These are phyloP conservation scores for Oryza coarctata DNA, from an alignment of 176 grass and related monocot species.

Conservation along the genomic window DNA sequence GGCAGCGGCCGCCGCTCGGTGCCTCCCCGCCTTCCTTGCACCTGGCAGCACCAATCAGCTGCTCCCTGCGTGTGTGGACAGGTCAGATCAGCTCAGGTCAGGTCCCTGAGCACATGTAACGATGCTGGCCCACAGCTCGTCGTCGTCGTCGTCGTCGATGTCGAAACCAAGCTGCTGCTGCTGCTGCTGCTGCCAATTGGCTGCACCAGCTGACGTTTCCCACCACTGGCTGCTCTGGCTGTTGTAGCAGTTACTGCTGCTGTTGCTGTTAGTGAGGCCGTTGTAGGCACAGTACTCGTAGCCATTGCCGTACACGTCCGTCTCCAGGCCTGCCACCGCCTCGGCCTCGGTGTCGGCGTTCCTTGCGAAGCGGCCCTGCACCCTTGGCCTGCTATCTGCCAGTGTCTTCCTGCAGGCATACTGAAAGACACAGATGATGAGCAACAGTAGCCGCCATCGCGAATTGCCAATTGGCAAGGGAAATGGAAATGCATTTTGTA, in stretches of 20 bases:
- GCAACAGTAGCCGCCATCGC: not conserved
- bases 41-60: slow-evolving; percentile 38
- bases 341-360: slow-evolving; percentile 56
- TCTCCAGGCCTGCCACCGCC: slow-evolving; percentile 5
- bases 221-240: slow-evolving; percentile 34
- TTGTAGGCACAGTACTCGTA: slow-evolving; percentile 29
- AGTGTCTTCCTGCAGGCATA: slow-evolving; percentile 96
- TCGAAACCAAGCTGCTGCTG: slow-evolving; percentile 40
- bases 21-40: slow-evolving; percentile 43
- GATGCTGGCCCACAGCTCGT: slow-evolving; percentile 65
- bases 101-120: slow-evolving; percentile 53
- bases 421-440: slow-evolving; percentile 34
- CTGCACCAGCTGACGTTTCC: slow-evolving; percentile 12
- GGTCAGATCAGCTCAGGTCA: slow-evolving; percentile 1
- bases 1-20: slow-evolving; percentile 28
- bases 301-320: slow-evolving; percentile 20
- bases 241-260: slow-evolving; percentile 19
- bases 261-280: not conserved
- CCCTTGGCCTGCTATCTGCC: slow-evolving; percentile 81
- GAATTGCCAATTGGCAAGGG: not conserved
- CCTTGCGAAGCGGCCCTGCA: slow-evolving; percentile 80
- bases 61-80: not conserved
- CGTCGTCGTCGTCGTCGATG: slow-evolving; percentile 22
- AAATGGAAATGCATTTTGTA: not conserved
- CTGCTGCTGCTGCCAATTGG: slow-evolving; percentile 8